Percentiles rank a stretch among this genome's conserved stretches.
Conservation (phyloP, 139 green algal genomes). For the Pleodorina starrii region DNA sequence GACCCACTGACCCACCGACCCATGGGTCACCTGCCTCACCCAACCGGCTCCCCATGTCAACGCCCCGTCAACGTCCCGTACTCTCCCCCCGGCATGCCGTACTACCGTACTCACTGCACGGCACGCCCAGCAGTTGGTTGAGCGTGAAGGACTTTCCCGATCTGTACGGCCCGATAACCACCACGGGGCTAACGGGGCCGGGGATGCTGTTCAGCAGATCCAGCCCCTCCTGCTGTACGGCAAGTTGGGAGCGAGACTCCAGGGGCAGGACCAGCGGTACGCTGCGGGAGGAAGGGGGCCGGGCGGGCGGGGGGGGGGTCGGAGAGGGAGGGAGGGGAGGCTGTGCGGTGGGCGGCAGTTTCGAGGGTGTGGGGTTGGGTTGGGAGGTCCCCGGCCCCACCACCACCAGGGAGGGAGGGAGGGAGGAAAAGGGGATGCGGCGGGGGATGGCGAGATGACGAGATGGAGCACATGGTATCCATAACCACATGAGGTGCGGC, state of each 20-base stretch:
- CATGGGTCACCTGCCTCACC: too few relatives aligned
- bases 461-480: too few relatives aligned
- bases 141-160: slow-evolving; percentile 93
- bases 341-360: neutral
- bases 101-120: slow-evolving; percentile 76
- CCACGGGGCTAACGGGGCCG: slow-evolving; percentile 75
- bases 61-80: neutral
- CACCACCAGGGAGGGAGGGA: too few relatives aligned
- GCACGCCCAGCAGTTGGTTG: slow-evolving; percentile 92
- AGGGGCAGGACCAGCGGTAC: slow-evolving; percentile 80
- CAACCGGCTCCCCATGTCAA: too few relatives aligned
- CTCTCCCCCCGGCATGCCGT: neutral
- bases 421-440: too few relatives aligned
- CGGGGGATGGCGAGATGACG: too few relatives aligned
- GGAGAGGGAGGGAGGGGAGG: neutral
- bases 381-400: too few relatives aligned
- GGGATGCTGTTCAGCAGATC: slow-evolving; percentile 71
- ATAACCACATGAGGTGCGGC: too few relatives aligned
- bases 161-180: slow-evolving; percentile 94
- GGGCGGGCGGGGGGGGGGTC: neutral
- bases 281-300: slow-evolving; percentile 22
- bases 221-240: slow-evolving; percentile 75
- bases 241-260: slow-evolving; percentile 76
- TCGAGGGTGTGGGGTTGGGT: neutral
- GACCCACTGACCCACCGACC: too few relatives aligned